phyloP scores from a whole-genome alignment of 768 basidiomycete genomes.

The Serendipita indica region DNA sequence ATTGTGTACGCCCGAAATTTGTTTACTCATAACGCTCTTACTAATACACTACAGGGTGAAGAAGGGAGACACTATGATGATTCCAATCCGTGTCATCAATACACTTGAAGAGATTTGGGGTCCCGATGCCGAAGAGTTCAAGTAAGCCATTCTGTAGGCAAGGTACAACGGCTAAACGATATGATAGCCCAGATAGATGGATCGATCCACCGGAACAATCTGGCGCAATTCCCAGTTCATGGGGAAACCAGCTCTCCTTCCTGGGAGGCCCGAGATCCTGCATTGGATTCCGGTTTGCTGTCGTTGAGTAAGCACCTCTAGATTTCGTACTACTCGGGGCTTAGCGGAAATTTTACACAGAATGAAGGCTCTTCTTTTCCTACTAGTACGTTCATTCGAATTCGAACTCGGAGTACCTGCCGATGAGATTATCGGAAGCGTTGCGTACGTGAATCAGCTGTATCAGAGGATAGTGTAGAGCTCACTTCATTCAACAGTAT shows the following conservation, averaged over 20 bases:
- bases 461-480: background rate
- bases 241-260: constrained; percentile 3
- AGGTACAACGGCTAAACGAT: too few species aligned
- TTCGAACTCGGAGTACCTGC: background rate
- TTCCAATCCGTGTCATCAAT: constrained; percentile 23
- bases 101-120: constrained; percentile 15
- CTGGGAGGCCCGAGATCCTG: constrained; percentile 10
- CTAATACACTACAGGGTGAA: constrained; percentile 12
- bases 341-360: constrained; percentile 8
- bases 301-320: background rate
- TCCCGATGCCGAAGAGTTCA: constrained; percentile 16
- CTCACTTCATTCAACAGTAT: background rate
- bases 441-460: background rate
- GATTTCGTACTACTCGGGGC: background rate
- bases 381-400: constrained; percentile 17
- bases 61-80: constrained; percentile 20
- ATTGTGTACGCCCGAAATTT: constrained; percentile 14
- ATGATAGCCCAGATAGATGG: background rate
- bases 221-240: background rate
- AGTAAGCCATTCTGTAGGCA: constrained; percentile 10
- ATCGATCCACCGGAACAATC: background rate
- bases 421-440: background rate
- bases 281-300: constrained; percentile 8
- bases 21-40: background rate
- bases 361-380: constrained; percentile 19